A percentile compares a stretch with the other conserved stretches of the same genome.
Evolutionary conservation across 352 stramenopile genomes (phyloP).

Genomic region (Globisporangium cylindrosporum): DNA sequence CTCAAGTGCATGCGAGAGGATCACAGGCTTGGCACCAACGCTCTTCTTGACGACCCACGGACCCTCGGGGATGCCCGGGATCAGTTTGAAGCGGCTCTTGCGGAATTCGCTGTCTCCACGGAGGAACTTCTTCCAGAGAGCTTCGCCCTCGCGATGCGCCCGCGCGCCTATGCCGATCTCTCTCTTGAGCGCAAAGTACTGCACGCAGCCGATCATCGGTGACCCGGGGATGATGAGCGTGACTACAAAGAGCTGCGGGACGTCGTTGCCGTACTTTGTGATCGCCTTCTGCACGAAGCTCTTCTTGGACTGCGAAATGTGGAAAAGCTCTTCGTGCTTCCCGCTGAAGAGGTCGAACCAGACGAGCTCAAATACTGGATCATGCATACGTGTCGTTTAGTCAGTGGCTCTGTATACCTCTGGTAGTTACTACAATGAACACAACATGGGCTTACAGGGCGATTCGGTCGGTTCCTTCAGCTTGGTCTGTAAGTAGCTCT

Average conservation of each 20-base stretch:
- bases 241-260: slow-evolving; percentile 72
- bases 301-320: slow-evolving; percentile 64
- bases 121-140: slow-evolving; percentile 65
- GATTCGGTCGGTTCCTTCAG: slow-evolving; percentile 57
- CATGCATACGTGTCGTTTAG: too few relatives aligned
- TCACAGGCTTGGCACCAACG: slow-evolving; percentile 73
- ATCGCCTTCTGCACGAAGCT: slow-evolving; percentile 64
- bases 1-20: slow-evolving; percentile 62
- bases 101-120: slow-evolving; percentile 64
- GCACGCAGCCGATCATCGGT: slow-evolving; percentile 61
- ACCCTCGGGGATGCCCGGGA: slow-evolving; percentile 71
- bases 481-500: slow-evolving; percentile 67
- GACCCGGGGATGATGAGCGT: slow-evolving; percentile 70
- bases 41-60: slow-evolving; percentile 84
- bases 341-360: slow-evolving; percentile 83
- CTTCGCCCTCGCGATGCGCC: slow-evolving; percentile 27
- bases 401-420: too few relatives aligned
- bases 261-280: slow-evolving; percentile 59
- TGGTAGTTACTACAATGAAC: too few relatives aligned
- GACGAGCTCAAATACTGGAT: slow-evolving; percentile 72
- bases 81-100: slow-evolving; percentile 75
- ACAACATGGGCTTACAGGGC: slow-evolving; percentile 39
- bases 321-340: slow-evolving; percentile 59
- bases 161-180: slow-evolving; percentile 17
- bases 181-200: slow-evolving; percentile 69